Evolutionary conservation across 495 filamentous ascomycete genomes (phyloP).

Genomic region (Hyaloscypha variabilis): DNA sequence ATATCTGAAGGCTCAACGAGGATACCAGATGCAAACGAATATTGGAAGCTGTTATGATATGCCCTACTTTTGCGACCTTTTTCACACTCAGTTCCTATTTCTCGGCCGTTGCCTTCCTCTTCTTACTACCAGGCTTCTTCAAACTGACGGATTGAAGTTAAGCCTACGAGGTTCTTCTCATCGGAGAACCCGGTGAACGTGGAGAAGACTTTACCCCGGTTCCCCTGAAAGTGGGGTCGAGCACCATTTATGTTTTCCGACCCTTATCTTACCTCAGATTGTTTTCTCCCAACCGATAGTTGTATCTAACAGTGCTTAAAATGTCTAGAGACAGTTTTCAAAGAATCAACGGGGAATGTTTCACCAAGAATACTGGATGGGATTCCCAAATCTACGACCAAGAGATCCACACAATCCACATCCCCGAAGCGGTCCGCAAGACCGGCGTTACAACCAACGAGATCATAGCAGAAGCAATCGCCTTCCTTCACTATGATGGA

Average conservation of each 20-base stretch:
- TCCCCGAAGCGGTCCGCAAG: constrained; percentile 4
- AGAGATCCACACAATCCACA: constrained; percentile 7
- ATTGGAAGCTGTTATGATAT: too few relatives aligned
- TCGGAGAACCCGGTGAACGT: not conserved
- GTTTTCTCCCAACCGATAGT: not conserved
- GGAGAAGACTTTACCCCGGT: not conserved
- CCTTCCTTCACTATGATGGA: constrained; percentile 46
- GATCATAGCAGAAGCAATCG: constrained; percentile 1
- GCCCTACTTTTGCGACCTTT: too few relatives aligned
- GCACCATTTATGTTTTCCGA: too few relatives aligned
- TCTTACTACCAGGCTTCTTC: too few relatives aligned
- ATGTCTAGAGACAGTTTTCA: not conserved
- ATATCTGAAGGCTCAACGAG: too few relatives aligned
- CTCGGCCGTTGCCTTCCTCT: too few relatives aligned
- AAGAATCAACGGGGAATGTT: not conserved
- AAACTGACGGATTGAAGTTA: too few relatives aligned
- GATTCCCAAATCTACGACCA: not conserved
- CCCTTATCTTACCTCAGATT: not conserved
- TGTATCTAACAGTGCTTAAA: too few relatives aligned
- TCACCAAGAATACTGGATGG: too few relatives aligned
- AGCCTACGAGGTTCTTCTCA: too few relatives aligned
- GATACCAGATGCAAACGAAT: too few relatives aligned
- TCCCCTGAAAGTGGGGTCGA: not conserved
- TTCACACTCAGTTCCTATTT: too few relatives aligned
- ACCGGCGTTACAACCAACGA: constrained; percentile 3